Evolutionary conservation across 352 stramenopile species (phyloP), one percentile per base, ranked within the genome.

Genomic region (Phytophthora pinifolia): DNA sequence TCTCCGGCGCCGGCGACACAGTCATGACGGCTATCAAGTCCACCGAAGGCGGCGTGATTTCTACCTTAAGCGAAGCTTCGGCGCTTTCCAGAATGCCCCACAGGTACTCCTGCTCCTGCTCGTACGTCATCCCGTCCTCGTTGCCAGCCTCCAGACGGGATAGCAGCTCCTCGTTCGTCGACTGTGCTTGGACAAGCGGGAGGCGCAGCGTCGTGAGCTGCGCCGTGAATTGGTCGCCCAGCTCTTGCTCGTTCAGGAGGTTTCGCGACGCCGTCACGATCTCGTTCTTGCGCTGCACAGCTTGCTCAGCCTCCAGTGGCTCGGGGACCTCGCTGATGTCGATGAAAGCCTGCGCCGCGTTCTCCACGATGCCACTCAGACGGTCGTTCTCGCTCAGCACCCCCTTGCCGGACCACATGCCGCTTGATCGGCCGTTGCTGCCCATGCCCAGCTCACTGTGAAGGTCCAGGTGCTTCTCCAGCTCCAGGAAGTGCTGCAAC

Each of bases 251-350:
- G 48, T 62, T 74, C 22, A 86, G 53, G 41, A 82, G 46, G 14
- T 51, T 70, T 30, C 86, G 68, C 1, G 70, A 71, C 5, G 68
- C 77, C 27, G 54, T 70, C 42, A 87, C 70, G 50, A 91, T 91
- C 63, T 91, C 78, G 51, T 86, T 83, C 56, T 87, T 88, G 51
- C 79, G 78, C 52, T 91, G 81, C 49, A 76, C 75, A 44, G 78
- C 81, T 48, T 91, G 81, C 49, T 89, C 82, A 2, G 76, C 73
- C 59, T 93, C 83, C 3, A 93, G 75, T 15, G 83, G 83, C 47
- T 91, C 83, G 3, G 83, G 77, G 0, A 93, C 75, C 59, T 93
- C 80, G 41, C 77, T 90, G 39, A 93, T 86, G 48, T 93, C 80
- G 46, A 93, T 91, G 39, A 93, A 88, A 15, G 76, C 79, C 64